A percentile compares a stretch with the other conserved stretches of the same genome.
These are phyloP conservation scores for Coemansia erecta DNA, from an alignment of 192 early-diverging fungal species.

Conservation along the genomic window DNA sequence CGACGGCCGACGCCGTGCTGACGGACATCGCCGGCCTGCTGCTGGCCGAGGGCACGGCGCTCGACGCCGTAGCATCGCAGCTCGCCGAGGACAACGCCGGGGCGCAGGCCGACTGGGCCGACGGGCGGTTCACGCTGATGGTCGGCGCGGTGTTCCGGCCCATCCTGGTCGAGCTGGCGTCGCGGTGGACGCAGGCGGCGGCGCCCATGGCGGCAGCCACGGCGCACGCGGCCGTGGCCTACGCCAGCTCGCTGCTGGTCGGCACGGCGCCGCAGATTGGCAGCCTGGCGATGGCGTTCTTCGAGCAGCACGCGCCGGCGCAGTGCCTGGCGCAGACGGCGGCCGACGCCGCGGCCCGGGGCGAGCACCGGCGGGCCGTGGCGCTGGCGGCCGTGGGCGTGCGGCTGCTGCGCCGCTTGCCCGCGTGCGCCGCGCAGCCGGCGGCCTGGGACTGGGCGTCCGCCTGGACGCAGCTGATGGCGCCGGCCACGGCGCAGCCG, in stretches of 20 bases:
- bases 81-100: not conserved
- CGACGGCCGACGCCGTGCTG: conserved; percentile 11
- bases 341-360: not conserved
- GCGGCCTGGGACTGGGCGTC: conserved; percentile 36
- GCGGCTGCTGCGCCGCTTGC: conserved; percentile 57
- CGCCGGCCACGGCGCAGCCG: not conserved
- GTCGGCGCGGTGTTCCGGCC: conserved; percentile 60
- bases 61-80: not conserved
- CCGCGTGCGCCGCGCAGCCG: conserved; percentile 38
- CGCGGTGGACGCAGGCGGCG: conserved; percentile 66
- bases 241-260: conserved; percentile 61
- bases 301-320: conserved; percentile 4
- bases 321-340: conserved; percentile 18
- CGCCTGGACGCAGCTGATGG: conserved; percentile 33
- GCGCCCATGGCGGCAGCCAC: conserved; percentile 6
- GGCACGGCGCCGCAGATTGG: conserved; percentile 70
- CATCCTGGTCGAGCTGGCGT: conserved; percentile 75
- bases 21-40: conserved; percentile 34
- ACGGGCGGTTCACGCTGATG: conserved; percentile 31
- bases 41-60: conserved; percentile 20
- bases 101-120: conserved; percentile 18
- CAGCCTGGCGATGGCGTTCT: conserved; percentile 53
- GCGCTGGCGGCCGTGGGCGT: conserved; percentile 32
- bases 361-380: not conserved
- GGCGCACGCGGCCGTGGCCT: conserved; percentile 46